Conservation (phyloP, 2,329 filamentous ascomycete genomes). For the Cladosporium phlei region DNA sequence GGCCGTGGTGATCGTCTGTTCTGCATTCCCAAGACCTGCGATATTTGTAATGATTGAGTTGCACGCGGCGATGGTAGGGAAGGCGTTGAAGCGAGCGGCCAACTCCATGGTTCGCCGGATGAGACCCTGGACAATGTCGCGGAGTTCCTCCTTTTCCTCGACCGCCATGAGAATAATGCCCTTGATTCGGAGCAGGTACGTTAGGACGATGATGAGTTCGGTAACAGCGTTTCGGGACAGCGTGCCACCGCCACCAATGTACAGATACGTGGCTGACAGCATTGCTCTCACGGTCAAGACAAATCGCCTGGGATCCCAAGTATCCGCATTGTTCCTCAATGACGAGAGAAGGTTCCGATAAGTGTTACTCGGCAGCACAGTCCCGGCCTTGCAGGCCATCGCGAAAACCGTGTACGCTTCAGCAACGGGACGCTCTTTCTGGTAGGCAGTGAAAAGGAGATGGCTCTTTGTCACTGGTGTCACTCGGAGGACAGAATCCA, state of each 20-base stretch:
- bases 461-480: slow-evolving; percentile 31
- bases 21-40: slow-evolving; percentile 28
- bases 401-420: slow-evolving; percentile 47
- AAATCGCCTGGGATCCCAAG: slow-evolving; percentile 15
- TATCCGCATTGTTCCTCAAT: slow-evolving; percentile 24
- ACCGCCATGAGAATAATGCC: slow-evolving; percentile 17
- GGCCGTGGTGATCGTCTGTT: slow-evolving; percentile 26
- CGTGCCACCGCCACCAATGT: slow-evolving; percentile 36
- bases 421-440: slow-evolving; percentile 40
- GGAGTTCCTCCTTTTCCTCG: slow-evolving; percentile 20
- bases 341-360: slow-evolving; percentile 33
- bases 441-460: slow-evolving; percentile 41
- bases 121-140: slow-evolving; percentile 22
- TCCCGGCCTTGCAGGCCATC: slow-evolving; percentile 44
- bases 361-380: slow-evolving; percentile 21
- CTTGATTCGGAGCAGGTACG: slow-evolving; percentile 25
- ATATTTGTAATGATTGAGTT: slow-evolving; percentile 36
- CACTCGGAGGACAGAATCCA: slow-evolving; percentile 47
- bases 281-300: slow-evolving; percentile 32
- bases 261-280: slow-evolving; percentile 40
- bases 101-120: slow-evolving; percentile 28
- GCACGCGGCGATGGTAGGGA: slow-evolving; percentile 30
- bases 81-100: slow-evolving; percentile 26
- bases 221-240: slow-evolving; percentile 35
- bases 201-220: slow-evolving; percentile 34